phyloP scores from a whole-genome alignment of 768 basidiomycete genomes.

The Boletus rubroflammeus region DNA sequence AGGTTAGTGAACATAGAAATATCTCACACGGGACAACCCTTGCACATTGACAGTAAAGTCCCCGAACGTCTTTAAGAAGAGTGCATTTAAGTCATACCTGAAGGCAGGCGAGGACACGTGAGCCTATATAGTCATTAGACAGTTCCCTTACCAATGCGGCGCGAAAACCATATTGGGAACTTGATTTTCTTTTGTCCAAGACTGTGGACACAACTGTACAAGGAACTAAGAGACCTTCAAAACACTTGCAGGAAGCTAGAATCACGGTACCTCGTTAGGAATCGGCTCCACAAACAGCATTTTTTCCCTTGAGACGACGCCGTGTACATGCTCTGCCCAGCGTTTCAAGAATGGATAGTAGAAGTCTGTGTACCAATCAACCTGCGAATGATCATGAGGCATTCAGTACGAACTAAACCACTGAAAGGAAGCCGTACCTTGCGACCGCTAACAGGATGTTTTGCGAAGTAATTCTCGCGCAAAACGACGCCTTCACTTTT shows the following conservation, averaged over 20 bases:
- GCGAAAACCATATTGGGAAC: constrained; percentile 64
- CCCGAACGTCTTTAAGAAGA: constrained; percentile 82
- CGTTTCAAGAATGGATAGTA: constrained; percentile 73
- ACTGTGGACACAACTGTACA: constrained; percentile 69
- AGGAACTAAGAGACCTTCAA: constrained; percentile 3
- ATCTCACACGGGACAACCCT: constrained; percentile 74
- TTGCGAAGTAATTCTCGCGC: constrained; percentile 80
- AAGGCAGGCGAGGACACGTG: background rate
- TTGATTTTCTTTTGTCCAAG: constrained; percentile 66
- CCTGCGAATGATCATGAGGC: constrained; percentile 34
- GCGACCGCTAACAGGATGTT: constrained; percentile 58
- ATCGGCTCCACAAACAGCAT: constrained; percentile 80
- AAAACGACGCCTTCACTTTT: constrained; percentile 70
- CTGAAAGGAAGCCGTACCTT: constrained; percentile 42
- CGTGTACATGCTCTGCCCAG: constrained; percentile 63
- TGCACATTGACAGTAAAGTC: constrained; percentile 92
- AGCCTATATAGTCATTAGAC: background rate
- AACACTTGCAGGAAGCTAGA: background rate
- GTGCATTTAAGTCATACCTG: constrained; percentile 89
- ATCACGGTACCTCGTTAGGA: constrained; percentile 76
- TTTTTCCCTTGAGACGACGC: constrained; percentile 47
- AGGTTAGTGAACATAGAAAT: background rate
- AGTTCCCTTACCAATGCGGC: constrained; percentile 61
- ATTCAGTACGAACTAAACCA: background rate
- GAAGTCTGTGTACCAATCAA: constrained; percentile 85